Evolutionary conservation across 768 basidiomycete genomes (phyloP), one percentile per base, ranked within the genome.

Genomic region (Mycena kentingensis): DNA sequence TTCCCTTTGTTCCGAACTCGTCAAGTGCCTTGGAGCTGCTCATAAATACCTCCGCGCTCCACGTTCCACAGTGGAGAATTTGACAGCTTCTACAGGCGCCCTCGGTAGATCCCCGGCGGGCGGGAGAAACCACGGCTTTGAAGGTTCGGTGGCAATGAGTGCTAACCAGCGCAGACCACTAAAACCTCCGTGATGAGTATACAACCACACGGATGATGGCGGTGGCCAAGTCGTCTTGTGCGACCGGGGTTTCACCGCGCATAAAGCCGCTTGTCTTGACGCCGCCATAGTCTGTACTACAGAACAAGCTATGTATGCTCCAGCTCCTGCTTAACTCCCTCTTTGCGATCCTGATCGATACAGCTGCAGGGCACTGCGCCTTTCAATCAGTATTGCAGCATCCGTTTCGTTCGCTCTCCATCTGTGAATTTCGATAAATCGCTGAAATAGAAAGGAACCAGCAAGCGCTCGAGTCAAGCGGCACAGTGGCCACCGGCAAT

Each of bases 351-450:
- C 58, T 45, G 49, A 53, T 46, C 70, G 68, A 39, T 62, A 62
- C 12, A 71, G 71, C 55, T 72, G 54, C 19, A 65, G 11, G 70
- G 70, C 38, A 70, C 70, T 15, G 60, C 59, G 27, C 71, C 70
- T 0, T 72, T 72, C 62, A 49, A 66, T 51, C 70, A 70, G 53
- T 70, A 58, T 64, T 67, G 65, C 22, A 63, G 60, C 58, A 22
- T 46, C 44, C 29, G 44, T 28, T 27, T 27, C 18, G 8, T 43
- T 24, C 41, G 42, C 21, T 10, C 11, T 39, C 38, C 51, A n/a
- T 68, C 44, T 63, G 65, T 44, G 45, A 38, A 21, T 29, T 43
- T 13, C 51, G 61, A 36, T 18, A 1, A 10, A 25, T 44, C 12
- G 13, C 42, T 10, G 6, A 34, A 50, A 54, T 39, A 54, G 52